phyloP scores from a whole-genome alignment of 805 yeast genomes.

The Candida khao-thaluensis region DNA sequence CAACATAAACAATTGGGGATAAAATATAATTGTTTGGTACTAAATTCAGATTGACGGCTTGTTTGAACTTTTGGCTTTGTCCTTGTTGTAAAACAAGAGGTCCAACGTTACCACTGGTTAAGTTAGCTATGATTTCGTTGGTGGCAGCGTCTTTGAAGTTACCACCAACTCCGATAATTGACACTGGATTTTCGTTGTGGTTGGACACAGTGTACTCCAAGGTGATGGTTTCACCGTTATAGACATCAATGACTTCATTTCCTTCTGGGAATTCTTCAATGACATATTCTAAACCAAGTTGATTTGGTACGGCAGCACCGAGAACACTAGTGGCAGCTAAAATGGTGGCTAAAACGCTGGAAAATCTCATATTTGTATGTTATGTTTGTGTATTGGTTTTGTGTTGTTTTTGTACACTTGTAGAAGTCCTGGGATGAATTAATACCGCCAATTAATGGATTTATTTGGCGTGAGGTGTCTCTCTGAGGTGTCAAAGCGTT shows the following conservation, averaged over 20 bases:
- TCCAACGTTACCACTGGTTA: conserved; percentile 64
- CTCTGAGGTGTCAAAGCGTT: conserved; percentile 5
- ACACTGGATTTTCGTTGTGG: conserved; percentile 24
- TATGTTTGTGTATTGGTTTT: no score
- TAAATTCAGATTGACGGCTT: conserved; percentile 58
- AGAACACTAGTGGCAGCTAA: conserved; percentile 9
- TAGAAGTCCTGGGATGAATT: no score
- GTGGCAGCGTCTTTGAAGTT: conserved; percentile 54
- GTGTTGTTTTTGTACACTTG: no score
- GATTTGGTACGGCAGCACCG: conserved; percentile 10
- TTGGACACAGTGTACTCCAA: conserved; percentile 54
- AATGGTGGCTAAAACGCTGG: conserved; percentile 14
- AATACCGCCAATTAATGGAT: no score
- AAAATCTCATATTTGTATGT: conserved; percentile 17
- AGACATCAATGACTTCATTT: conserved; percentile 41
- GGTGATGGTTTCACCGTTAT: conserved; percentile 53
- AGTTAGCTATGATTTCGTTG: conserved; percentile 53
- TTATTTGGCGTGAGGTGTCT: no score
- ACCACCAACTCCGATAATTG: conserved; percentile 71
- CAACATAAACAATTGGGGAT: conserved; percentile 58
- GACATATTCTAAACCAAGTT: conserved; percentile 32
- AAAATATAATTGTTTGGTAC: conserved; percentile 56
- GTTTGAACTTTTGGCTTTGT: conserved; percentile 50
- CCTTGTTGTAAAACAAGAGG: conserved; percentile 55
- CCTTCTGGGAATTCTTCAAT: conserved; percentile 47